Conservation (phyloP, 2,329 filamentous ascomycete species). For the Scytalidium lignicola region DNA sequence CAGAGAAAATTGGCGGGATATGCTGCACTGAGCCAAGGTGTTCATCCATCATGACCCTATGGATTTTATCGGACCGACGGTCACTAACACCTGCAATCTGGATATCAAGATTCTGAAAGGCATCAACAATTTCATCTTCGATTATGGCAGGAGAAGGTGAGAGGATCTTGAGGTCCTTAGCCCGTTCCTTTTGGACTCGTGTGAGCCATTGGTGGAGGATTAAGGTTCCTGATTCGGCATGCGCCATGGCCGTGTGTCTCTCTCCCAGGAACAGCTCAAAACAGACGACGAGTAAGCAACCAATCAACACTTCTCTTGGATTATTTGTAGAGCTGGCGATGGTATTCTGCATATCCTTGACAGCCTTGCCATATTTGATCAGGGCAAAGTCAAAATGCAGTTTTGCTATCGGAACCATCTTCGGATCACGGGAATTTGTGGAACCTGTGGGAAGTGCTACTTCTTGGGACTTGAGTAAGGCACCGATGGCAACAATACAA, state of each 20-base stretch:
- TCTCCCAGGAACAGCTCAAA: constrained; percentile 13
- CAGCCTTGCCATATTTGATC: constrained; percentile 4
- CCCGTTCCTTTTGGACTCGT: neutral
- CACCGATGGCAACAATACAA: constrained; percentile 19
- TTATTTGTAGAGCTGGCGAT: neutral
- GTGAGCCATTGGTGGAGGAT: constrained; percentile 3
- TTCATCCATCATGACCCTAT: constrained; percentile 12
- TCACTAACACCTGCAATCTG: constrained; percentile 12
- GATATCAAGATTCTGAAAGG: constrained; percentile 17
- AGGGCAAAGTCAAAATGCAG: constrained; percentile 3
- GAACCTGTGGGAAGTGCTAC: neutral
- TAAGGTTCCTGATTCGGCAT: constrained; percentile 4
- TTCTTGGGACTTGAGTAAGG: constrained; percentile 11
- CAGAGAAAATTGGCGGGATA: constrained; percentile 13
- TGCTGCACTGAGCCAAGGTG: constrained; percentile 8
- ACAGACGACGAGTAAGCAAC: constrained; percentile 19
- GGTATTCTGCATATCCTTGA: constrained; percentile 1
- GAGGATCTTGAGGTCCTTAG: neutral
- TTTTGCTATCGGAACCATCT: neutral
- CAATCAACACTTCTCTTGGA: constrained; percentile 1
- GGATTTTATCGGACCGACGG: constrained; percentile 6
- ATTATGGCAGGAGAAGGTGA: constrained; percentile 8
- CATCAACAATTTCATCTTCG: constrained; percentile 19
- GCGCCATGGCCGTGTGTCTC: constrained; percentile 1
- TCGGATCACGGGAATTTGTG: neutral